Evolutionary conservation across 306 rosid genomes (phyloP).

Genomic region (Lotus japonicus): DNA sequence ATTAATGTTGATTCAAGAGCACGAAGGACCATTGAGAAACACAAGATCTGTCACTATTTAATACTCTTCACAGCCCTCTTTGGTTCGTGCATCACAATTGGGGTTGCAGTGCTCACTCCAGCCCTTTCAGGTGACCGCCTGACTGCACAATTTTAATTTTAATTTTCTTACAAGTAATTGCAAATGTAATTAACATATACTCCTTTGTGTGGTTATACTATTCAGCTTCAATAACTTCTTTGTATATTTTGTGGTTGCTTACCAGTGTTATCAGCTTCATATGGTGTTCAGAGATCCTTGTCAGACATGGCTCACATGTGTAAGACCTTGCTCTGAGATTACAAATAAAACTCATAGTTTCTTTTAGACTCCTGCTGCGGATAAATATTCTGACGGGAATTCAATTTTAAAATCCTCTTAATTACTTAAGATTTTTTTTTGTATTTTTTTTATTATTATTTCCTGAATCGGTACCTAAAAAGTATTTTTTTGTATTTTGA

Average conservation of each 20-base stretch:
- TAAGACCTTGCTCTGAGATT: conserved; percentile 29
- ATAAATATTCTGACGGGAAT: too few relatives aligned
- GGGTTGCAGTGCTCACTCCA: conserved; percentile 75
- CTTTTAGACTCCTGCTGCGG: background rate
- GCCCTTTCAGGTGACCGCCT: conserved; percentile 90
- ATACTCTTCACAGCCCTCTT: conserved; percentile 66
- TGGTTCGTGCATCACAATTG: conserved; percentile 72
- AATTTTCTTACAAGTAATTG: background rate
- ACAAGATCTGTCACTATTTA: conserved; percentile 51
- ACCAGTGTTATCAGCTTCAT: conserved; percentile 62
- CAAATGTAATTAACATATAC: background rate
- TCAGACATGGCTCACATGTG: conserved; percentile 32
- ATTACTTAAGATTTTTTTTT: too few relatives aligned
- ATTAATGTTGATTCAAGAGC: conserved; percentile 55
- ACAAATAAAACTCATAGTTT: background rate
- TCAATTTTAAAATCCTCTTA: too few relatives aligned
- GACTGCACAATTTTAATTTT: background rate
- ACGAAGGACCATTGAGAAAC: conserved; percentile 57
- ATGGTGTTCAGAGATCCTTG: conserved; percentile 61
- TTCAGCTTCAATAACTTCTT: background rate
- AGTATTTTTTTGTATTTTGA: background rate
- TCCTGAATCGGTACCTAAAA: too few relatives aligned
- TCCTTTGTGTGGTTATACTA: background rate
- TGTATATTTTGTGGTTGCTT: conserved; percentile 5
- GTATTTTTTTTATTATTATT: too few relatives aligned